phyloP scores from a whole-genome alignment of 495 filamentous ascomycete genomes.

The Podospora pseudocomata region DNA sequence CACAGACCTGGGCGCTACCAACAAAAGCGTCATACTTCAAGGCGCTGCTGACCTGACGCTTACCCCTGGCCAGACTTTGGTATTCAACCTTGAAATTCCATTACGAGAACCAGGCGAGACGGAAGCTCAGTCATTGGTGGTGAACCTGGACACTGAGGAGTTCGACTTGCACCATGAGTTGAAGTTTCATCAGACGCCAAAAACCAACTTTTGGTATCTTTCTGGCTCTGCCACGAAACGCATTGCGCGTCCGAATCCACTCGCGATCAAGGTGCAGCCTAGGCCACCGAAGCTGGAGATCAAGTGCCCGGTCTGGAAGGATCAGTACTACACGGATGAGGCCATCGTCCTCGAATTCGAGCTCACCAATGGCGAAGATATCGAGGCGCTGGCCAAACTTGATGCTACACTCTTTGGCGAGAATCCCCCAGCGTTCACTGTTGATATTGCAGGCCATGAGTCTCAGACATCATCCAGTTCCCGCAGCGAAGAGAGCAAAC shows the following conservation, averaged over 20 bases:
- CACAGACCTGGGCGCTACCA: conserved; percentile 30
- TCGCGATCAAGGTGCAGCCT: conserved; percentile 66
- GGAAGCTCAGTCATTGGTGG: conserved; percentile 58
- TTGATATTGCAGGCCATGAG: conserved; percentile 41
- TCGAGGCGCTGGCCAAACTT: conserved; percentile 64
- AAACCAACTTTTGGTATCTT: conserved; percentile 54
- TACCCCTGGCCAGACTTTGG: conserved; percentile 60
- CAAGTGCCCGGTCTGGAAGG: conserved; percentile 52
- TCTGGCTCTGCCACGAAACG: conserved; percentile 44
- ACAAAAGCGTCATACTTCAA: conserved; percentile 30
- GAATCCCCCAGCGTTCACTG: conserved; percentile 43
- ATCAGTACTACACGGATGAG: conserved; percentile 84
- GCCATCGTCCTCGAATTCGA: conserved; percentile 61
- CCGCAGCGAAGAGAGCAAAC: conserved; percentile 34
- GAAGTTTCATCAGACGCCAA: conserved; percentile 44
- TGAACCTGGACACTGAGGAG: conserved; percentile 57
- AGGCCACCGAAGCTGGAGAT: conserved; percentile 91
- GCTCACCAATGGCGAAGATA: conserved; percentile 79
- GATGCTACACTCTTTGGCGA: conserved; percentile 66
- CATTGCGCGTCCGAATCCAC: conserved; percentile 47
- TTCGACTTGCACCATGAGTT: conserved; percentile 68
- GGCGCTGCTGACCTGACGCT: conserved; percentile 66
- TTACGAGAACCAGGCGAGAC: conserved; percentile 79
- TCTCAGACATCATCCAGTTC: conserved; percentile 23
- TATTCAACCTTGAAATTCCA: conserved; percentile 67